These are phyloP conservation scores for Globisporangium canariense DNA, from an alignment of 352 stramenopile genomes.

Conservation along the genomic window DNA sequence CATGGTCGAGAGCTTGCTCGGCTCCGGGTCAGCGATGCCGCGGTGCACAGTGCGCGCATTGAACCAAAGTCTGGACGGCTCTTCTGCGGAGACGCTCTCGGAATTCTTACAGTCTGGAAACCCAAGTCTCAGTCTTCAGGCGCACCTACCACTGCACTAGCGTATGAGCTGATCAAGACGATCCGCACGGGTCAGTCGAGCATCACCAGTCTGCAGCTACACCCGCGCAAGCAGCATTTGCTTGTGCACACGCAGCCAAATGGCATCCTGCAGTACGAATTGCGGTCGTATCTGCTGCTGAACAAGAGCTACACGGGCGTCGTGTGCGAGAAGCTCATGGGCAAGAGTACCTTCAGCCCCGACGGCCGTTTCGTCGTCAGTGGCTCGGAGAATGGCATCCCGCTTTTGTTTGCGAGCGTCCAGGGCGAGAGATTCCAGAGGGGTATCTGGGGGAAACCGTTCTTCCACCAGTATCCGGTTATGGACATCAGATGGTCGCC, in stretches of 20 bases:
- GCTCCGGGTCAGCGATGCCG: slow-evolving; percentile 27
- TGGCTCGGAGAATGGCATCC: slow-evolving; percentile 60
- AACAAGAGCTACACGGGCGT: slow-evolving; percentile 68
- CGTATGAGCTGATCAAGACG: slow-evolving; percentile 45
- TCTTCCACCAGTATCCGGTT: slow-evolving; percentile 52
- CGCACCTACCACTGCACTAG: neutral
- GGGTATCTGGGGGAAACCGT: slow-evolving; percentile 50
- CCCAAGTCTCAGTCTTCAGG: neutral
- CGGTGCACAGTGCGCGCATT: slow-evolving; percentile 49
- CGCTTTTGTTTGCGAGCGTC: slow-evolving; percentile 49
- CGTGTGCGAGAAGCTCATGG: slow-evolving; percentile 37
- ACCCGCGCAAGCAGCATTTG: slow-evolving; percentile 63
- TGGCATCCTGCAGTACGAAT: slow-evolving; percentile 63
- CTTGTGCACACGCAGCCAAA: slow-evolving; percentile 64
- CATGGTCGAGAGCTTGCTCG: neutral
- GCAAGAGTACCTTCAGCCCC: slow-evolving; percentile 54
- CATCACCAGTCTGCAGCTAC: slow-evolving; percentile 54
- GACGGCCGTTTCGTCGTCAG: slow-evolving; percentile 64
- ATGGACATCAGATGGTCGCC: slow-evolving; percentile 62
- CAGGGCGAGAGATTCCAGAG: slow-evolving; percentile 41
- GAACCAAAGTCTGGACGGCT: slow-evolving; percentile 40
- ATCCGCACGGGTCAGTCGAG: slow-evolving; percentile 45
- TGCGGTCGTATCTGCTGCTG: slow-evolving; percentile 68
- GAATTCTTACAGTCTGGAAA: slow-evolving; percentile 50
- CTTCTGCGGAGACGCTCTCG: slow-evolving; percentile 55